Evolutionary conservation across 2,329 filamentous ascomycete species (phyloP).

Genomic region (Aureobasidium sp.): DNA sequence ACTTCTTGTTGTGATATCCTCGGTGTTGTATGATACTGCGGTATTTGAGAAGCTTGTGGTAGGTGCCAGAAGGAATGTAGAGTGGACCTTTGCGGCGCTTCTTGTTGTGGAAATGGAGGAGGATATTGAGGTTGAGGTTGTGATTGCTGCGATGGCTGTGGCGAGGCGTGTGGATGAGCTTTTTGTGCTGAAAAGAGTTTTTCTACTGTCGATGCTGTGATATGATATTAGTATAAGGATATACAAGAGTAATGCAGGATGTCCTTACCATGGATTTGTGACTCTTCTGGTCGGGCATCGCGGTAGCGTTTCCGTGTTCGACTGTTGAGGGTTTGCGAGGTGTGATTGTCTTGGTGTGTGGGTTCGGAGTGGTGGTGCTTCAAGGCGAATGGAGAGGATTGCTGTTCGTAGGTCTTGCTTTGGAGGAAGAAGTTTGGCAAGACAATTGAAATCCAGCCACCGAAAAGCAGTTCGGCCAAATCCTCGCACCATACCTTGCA

Average conservation of each 20-base stretch:
- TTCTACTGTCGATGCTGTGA: constrained; percentile 48
- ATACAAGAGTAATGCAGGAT: background rate
- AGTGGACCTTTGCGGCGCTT: constrained; percentile 44
- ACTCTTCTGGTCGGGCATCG: constrained; percentile 64
- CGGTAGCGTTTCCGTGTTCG: constrained; percentile 66
- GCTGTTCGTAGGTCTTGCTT: constrained; percentile 28
- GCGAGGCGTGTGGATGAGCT: constrained; percentile 33
- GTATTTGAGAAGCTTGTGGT: constrained; percentile 31
- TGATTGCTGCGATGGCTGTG: constrained; percentile 31
- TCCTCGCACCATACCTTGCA: constrained; percentile 81
- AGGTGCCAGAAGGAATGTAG: constrained; percentile 55
- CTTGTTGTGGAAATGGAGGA: constrained; percentile 8
- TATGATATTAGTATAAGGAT: no score
- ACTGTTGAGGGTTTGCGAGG: constrained; percentile 50
- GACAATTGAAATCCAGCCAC: constrained; percentile 52
- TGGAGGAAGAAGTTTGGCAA: constrained; percentile 34
- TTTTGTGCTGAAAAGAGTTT: constrained; percentile 52
- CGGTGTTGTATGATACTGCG: background rate
- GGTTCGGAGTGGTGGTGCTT: background rate
- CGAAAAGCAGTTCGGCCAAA: constrained; percentile 73
- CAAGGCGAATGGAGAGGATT: background rate
- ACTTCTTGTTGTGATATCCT: constrained; percentile 16
- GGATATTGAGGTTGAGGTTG: constrained; percentile 28
- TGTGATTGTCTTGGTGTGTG: background rate
- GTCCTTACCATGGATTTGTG: constrained; percentile 58